These are phyloP conservation scores for Avena sativa DNA, from an alignment of 176 grass and related monocot species.

Conservation along the genomic window DNA sequence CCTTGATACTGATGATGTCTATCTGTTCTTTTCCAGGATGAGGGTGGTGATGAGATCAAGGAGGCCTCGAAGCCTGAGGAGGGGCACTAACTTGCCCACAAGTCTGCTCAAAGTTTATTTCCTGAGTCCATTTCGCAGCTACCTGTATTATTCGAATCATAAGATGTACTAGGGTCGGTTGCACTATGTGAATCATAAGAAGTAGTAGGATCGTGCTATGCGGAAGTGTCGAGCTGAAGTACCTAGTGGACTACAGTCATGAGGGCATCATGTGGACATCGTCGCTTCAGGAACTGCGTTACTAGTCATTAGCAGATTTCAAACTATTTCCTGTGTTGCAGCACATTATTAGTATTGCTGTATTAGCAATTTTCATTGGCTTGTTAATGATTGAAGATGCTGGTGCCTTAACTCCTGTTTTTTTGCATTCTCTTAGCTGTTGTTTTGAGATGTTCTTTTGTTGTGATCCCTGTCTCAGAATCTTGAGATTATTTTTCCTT, in stretches of 20 bases:
- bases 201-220: slow-evolving; percentile 30
- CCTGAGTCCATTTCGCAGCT: slow-evolving; percentile 40
- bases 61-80: slow-evolving; percentile 59
- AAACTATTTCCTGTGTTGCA: slow-evolving; percentile 43
- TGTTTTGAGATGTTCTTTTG: no score
- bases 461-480: no score
- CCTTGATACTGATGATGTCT: background rate
- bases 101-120: slow-evolving; percentile 10
- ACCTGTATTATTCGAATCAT: slow-evolving; percentile 47
- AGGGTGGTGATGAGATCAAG: slow-evolving; percentile 65
- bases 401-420: background rate
- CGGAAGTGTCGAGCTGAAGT: slow-evolving; percentile 36
- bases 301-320: slow-evolving; percentile 39
- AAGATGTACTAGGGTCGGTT: slow-evolving; percentile 49
- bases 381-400: slow-evolving; percentile 35
- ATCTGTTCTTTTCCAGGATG: slow-evolving; percentile 39
- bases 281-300: slow-evolving; percentile 29
- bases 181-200: slow-evolving; percentile 45
- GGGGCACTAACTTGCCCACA: slow-evolving; percentile 37
- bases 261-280: slow-evolving; percentile 27
- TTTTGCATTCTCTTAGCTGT: no score
- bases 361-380: slow-evolving; percentile 34
- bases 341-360: slow-evolving; percentile 45
- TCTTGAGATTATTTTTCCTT: no score
- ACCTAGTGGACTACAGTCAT: slow-evolving; percentile 41